Conservation (phyloP, 768 basidiomycete species). For the Guyanaporus albipodus region DNA sequence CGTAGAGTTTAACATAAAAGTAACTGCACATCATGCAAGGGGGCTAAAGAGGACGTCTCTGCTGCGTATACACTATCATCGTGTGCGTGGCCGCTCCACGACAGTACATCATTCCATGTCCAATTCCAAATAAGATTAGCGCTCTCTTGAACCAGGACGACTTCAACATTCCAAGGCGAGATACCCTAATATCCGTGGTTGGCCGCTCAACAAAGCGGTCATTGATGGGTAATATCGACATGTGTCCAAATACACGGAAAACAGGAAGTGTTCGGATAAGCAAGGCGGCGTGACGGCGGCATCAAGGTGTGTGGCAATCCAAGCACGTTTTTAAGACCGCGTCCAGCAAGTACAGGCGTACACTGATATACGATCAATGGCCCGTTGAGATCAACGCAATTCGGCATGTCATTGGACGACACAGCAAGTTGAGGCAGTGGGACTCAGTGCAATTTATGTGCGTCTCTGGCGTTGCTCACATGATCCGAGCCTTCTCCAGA, state of each 20-base stretch:
- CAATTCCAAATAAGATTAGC: not conserved
- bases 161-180: not conserved
- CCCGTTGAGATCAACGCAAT: too few species aligned
- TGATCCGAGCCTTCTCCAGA: conserved; percentile 1
- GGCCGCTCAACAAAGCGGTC: not conserved
- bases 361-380: not conserved
- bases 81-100: not conserved
- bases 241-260: not conserved
- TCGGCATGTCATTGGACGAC: too few species aligned
- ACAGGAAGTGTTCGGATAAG: not conserved
- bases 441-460: not conserved
- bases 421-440: not conserved
- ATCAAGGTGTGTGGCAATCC: not conserved
- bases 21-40: not conserved
- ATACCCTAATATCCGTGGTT: too few species aligned
- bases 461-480: not conserved
- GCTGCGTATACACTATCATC: not conserved
- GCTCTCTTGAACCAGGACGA: not conserved
- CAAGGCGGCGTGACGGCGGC: not conserved
- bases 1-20: not conserved
- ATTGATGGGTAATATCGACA: not conserved
- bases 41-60: too few species aligned
- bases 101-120: not conserved
- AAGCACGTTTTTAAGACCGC: not conserved
- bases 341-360: not conserved